Evolutionary conservation across 192 early-diverging fungal genomes (phyloP), one percentile per base, ranked within the genome.

Genomic region (Coemansia sp.): DNA sequence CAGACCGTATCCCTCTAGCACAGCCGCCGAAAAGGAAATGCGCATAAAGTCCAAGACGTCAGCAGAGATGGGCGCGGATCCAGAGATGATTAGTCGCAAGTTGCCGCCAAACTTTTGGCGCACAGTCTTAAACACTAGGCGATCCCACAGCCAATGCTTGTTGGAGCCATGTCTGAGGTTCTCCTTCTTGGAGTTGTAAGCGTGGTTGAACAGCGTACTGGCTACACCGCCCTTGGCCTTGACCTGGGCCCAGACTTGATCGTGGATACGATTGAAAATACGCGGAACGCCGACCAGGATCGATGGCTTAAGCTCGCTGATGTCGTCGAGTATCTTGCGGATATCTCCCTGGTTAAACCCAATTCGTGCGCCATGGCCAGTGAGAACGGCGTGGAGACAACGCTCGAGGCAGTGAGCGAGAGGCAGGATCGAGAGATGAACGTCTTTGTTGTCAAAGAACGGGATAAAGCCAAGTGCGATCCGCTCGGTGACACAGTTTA

Each of bases 21-120:
- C 86, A 8, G 71, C 63, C 12, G 92, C 85, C 72, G 92, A 93
- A 40, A 97, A 70, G 13, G 86, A 78, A 52, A 91, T 87, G 18
- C 91, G 88, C 79, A 99, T 77, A 74, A 97, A 99, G 62, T 92
- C 86, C 75, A 96, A 91, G 33, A 94, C 96, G 44, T 96, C 94
- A 42, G 77, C 29, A 10, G 93, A 93, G 54, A 99, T 89, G 24
- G 95, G 94, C 57, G 97, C 97, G 66, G 95, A 94, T 66, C 95
- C 96, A 2, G 91, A 93, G 22, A 96, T 75, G 6, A 92, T 90
- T 57, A 91, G 86, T 59, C 91, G 87, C 46, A 99, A 71, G 31
- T 92, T 87, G 54, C 97, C 97, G 72, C 97, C 97, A 60, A 92
- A 90, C 75, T 92, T 88, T 43, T 91, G 87, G 77, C 89, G 88